These are phyloP conservation scores for Pestalotiopsis sp. DNA, from an alignment of 2,329 filamentous ascomycete species.

Conservation along the genomic window DNA sequence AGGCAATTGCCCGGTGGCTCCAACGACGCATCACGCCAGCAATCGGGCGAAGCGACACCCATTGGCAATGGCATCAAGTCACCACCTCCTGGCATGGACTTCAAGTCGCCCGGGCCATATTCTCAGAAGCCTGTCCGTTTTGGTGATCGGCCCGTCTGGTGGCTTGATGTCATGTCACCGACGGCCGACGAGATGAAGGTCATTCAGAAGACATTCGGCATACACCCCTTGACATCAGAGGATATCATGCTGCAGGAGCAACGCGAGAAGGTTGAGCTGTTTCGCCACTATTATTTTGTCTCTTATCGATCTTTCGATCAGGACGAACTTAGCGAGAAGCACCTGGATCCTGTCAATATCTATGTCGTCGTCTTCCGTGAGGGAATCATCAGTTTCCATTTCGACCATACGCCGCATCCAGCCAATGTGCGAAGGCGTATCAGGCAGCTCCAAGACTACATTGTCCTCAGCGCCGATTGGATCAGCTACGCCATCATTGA, in stretches of 20 bases:
- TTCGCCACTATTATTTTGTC: constrained; percentile 97
- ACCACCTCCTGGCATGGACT: constrained; percentile 21
- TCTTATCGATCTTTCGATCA: constrained; percentile 98
- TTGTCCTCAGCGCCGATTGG: constrained; percentile 94
- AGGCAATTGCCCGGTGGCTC: constrained; percentile 20
- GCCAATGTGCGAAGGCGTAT: constrained; percentile 94
- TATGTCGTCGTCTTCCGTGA: constrained; percentile 97
- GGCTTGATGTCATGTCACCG: constrained; percentile 89
- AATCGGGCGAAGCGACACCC: constrained; percentile 16
- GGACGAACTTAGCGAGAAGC: constrained; percentile 85
- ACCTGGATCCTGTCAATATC: constrained; percentile 94
- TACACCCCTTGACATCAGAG: constrained; percentile 92
- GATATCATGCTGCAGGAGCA: constrained; percentile 98
- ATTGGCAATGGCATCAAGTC: constrained; percentile 16
- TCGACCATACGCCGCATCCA: constrained; percentile 92
- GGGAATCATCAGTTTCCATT: constrained; percentile 95
- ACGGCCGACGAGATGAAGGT: constrained; percentile 96
- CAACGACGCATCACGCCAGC: constrained; percentile 19
- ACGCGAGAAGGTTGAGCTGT: constrained; percentile 96
- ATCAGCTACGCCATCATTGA: constrained; percentile 98
- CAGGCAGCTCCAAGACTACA: constrained; percentile 89
- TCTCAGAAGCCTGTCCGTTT: constrained; percentile 46
- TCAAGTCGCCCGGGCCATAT: constrained; percentile 28
- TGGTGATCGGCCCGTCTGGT: constrained; percentile 91
- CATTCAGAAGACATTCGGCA: constrained; percentile 88